Evolutionary conservation across 1,284 basidiomycete species (phyloP).

Genomic region (Earliella scabrosa): DNA sequence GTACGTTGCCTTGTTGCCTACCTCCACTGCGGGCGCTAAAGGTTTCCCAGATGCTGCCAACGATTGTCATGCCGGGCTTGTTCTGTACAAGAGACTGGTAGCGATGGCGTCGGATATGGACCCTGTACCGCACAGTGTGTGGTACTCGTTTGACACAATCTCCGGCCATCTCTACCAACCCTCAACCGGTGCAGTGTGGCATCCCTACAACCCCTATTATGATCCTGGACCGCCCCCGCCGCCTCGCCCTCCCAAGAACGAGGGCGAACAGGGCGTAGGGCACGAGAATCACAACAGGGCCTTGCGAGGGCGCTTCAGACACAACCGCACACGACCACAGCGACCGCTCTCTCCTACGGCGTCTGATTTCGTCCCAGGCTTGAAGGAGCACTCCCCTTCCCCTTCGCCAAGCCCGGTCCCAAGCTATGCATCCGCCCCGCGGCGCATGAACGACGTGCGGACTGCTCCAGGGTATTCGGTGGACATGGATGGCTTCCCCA

Average conservation of each 20-base stretch:
- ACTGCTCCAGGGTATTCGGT: neutral
- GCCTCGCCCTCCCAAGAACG: constrained; percentile 32
- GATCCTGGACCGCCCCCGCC: constrained; percentile 69
- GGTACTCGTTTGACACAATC: constrained; percentile 61
- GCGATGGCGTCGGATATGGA: constrained; percentile 44
- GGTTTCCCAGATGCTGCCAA: constrained; percentile 65
- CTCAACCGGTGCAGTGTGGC: constrained; percentile 46
- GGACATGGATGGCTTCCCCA: constrained; percentile 20
- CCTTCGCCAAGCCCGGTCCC: constrained; percentile 16
- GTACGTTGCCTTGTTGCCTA: no score
- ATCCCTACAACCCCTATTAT: constrained; percentile 63
- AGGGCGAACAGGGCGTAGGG: constrained; percentile 1
- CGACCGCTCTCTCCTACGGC: constrained; percentile 20
- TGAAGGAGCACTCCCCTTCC: constrained; percentile 15
- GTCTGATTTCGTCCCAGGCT: constrained; percentile 20
- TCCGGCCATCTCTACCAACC: constrained; percentile 49
- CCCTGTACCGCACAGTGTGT: constrained; percentile 46
- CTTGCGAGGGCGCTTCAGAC: constrained; percentile 9
- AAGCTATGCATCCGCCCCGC: neutral
- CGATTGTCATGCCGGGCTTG: constrained; percentile 65
- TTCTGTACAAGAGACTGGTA: constrained; percentile 50
- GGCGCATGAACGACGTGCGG: neutral
- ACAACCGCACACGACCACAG: constrained; percentile 12
- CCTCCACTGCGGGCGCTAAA: constrained; percentile 17
- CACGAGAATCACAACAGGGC: constrained; percentile 1